Evolutionary conservation across 2,329 filamentous ascomycete genomes (phyloP), one percentile per base, ranked within the genome.

Genomic region (Aspergillus candidus): DNA sequence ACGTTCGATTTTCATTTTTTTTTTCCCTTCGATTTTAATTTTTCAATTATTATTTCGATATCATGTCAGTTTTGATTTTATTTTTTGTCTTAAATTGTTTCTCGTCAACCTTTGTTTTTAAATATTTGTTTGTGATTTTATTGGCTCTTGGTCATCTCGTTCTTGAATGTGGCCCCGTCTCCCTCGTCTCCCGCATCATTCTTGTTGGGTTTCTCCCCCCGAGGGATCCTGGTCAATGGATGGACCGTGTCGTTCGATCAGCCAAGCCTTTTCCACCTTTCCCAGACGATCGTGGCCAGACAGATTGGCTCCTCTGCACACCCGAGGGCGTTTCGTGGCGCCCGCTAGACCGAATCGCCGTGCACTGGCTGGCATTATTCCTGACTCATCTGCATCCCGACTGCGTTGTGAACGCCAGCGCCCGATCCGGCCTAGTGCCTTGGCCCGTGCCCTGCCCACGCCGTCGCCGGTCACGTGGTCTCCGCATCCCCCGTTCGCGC

Each of bases 391-490:
- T 10, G 22, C 22, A 27, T 27, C 22, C 22, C 22, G 22, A 27
- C 22, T 7, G 22, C 8, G 7, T 27, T 27, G 8, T 27, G 22
- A 27, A 27, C 22, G 22, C 22, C 22, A 27, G 8, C 6, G 22
- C 22, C 22, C 22, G 22, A 27, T 27, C 22, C 7, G 22, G 22
- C 10, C 22, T 27, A 27, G 22, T 31, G 30, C 40, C 15, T 39
- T 57, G 51, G 47, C 47, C 53, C 35, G 53, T 54, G 53, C 54
- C 18, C 18, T 22, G 38, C 34, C 36, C 43, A 48, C 40, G 40
- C 49, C 44, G 43, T 50, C 41, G 40, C n/a, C 41, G 44, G 48
- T 57, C 54, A 57, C 56, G 55, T 59, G 55, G 40, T 49, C 53
- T 49, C 46, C 51, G 51, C 51, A 49, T 27, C 17, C 42, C 39